Evolutionary conservation across 106 monocot genomes (phyloP).

Genomic region (Posidonia australis): DNA sequence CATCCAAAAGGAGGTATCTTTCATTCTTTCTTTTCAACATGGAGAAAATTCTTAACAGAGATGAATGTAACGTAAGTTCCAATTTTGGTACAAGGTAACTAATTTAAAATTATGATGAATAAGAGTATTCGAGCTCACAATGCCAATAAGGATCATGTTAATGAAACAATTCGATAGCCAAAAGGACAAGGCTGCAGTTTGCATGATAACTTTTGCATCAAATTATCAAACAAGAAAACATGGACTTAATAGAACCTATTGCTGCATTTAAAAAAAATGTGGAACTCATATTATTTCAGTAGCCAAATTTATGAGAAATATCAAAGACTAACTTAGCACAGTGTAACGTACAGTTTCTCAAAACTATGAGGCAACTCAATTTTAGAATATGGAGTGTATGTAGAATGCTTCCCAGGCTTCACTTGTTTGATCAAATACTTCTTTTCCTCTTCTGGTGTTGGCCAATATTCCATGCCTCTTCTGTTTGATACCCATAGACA

Average conservation of each 20-base stretch:
- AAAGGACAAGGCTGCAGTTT: not conserved
- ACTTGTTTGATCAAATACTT: slow-evolving; percentile 38
- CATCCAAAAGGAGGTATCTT: too few relatives aligned
- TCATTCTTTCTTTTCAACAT: too few relatives aligned
- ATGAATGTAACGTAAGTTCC: too few relatives aligned
- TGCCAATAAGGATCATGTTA: too few relatives aligned
- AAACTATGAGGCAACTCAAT: slow-evolving; percentile 42
- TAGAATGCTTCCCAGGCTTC: slow-evolving; percentile 31
- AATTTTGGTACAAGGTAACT: not conserved
- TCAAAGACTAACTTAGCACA: not conserved
- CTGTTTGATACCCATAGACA: slow-evolving; percentile 87
- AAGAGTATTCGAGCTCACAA: too few relatives aligned
- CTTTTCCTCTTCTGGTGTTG: slow-evolving; percentile 49
- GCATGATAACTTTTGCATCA: not conserved
- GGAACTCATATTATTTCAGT: not conserved
- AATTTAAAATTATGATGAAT: too few relatives aligned
- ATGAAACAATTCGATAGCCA: not conserved
- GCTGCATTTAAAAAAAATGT: too few relatives aligned
- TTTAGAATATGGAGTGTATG: slow-evolving; percentile 19
- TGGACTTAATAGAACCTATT: too few relatives aligned
- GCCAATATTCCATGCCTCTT: slow-evolving; percentile 88
- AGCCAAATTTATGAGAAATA: not conserved
- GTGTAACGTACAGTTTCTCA: slow-evolving; percentile 67
- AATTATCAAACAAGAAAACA: not conserved
- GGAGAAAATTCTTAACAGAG: too few relatives aligned